Conservation (phyloP, 2,329 filamentous ascomycete genomes). For the Pyrenochaeta sp. region DNA sequence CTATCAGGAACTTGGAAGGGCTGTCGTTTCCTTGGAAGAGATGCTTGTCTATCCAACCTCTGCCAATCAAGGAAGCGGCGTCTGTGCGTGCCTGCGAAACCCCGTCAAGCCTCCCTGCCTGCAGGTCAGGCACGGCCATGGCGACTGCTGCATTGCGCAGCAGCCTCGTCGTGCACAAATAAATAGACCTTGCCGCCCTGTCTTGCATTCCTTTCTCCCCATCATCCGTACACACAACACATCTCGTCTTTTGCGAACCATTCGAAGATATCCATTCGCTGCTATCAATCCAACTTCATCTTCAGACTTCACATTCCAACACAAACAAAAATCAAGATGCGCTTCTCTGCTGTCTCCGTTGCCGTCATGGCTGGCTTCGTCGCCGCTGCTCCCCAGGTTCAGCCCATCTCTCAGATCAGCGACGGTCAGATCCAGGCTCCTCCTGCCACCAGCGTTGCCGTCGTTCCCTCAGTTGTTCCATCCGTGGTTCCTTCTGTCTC, state of each 20-base stretch:
- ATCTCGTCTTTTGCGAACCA: neutral
- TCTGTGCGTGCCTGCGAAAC: conserved; percentile 21
- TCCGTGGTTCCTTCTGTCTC: conserved; percentile 7
- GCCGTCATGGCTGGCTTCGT: conserved; percentile 39
- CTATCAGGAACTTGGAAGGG: conserved; percentile 10
- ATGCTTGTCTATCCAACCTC: conserved; percentile 19
- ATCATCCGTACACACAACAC: conserved; percentile 9
- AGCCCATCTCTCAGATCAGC: conserved; percentile 49
- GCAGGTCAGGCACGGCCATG: conserved; percentile 1
- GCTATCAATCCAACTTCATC: conserved; percentile 17
- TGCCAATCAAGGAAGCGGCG: conserved; percentile 11
- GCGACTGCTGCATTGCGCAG: conserved; percentile 16
- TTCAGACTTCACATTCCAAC: conserved; percentile 11
- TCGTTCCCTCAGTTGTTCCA: conserved; percentile 4
- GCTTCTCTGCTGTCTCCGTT: conserved; percentile 39
- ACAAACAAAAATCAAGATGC: conserved; percentile 37
- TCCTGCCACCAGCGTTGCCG: conserved; percentile 27
- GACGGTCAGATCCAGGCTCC: conserved; percentile 51
- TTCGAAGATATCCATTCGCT: conserved; percentile 20
- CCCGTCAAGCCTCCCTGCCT: conserved; percentile 13
- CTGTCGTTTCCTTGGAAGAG: conserved; percentile 21
- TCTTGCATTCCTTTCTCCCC: conserved; percentile 10
- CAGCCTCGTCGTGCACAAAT: conserved; percentile 10
- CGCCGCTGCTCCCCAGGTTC: conserved; percentile 39
- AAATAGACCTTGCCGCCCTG: conserved; percentile 17